A percentile compares a stretch with the other conserved stretches of the same genome.
These are phyloP conservation scores for Parathielavia hyrcaniae DNA, from an alignment of 495 filamentous ascomycete species.

Conservation along the genomic window DNA sequence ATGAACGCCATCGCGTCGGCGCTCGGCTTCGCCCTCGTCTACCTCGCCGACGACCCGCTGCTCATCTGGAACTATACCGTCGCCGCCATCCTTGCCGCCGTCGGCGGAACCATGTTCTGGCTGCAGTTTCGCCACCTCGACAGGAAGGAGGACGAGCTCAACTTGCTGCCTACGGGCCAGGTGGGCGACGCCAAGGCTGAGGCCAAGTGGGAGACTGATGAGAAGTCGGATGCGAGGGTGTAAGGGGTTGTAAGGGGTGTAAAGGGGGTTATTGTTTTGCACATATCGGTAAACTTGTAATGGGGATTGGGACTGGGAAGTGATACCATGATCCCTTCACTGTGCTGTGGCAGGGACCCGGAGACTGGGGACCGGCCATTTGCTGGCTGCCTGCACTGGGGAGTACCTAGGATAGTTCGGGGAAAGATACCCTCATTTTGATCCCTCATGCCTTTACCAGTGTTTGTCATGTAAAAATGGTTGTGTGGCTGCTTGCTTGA, in stretches of 20 bases:
- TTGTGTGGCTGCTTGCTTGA: too few relatives aligned
- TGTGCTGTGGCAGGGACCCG: too few relatives aligned
- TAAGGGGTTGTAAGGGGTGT: too few relatives aligned
- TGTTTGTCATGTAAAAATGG: too few relatives aligned
- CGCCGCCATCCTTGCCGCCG: slow-evolving; percentile 55
- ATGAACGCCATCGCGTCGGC: slow-evolving; percentile 63
- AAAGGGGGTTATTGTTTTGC: too few relatives aligned
- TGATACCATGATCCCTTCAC: too few relatives aligned
- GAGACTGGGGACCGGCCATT: not conserved
- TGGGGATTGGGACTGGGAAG: too few relatives aligned
- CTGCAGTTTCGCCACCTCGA: slow-evolving; percentile 54
- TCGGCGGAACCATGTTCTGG: slow-evolving; percentile 59
- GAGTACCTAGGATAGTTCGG: not conserved
- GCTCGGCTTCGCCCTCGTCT: slow-evolving; percentile 61
- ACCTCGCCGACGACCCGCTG: slow-evolving; percentile 59
- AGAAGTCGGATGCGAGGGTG: slow-evolving; percentile 4
- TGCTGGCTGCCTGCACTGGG: not conserved
- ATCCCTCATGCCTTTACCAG: too few relatives aligned
- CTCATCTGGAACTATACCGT: slow-evolving; percentile 59
- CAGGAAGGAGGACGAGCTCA: slow-evolving; percentile 58
- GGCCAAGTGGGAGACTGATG: slow-evolving; percentile 1
- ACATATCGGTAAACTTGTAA: too few relatives aligned
- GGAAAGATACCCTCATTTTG: too few relatives aligned
- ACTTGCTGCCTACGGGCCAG: slow-evolving; percentile 40
- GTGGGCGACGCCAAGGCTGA: slow-evolving; percentile 2